Percentiles rank a stretch among this genome's conserved stretches.
phyloP scores from a whole-genome alignment of 2,329 filamentous ascomycete species.

The Arthroderma sp. region DNA sequence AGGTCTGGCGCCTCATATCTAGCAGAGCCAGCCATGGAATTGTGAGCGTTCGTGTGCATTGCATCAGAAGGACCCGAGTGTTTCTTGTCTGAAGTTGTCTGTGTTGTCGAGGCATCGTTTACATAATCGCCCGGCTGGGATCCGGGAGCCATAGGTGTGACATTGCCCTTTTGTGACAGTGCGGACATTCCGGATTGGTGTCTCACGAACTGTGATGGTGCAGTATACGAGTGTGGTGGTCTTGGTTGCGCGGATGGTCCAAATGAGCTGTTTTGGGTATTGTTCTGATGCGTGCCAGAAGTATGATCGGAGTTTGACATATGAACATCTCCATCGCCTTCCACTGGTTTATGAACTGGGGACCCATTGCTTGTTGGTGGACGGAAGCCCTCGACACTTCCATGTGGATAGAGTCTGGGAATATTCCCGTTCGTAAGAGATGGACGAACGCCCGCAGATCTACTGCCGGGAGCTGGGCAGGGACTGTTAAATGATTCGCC shows the following conservation, averaged over 20 bases:
- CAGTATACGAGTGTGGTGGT: constrained; percentile 36
- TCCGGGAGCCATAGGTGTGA: constrained; percentile 47
- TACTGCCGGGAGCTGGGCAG: constrained; percentile 41
- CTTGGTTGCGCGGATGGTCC: constrained; percentile 40
- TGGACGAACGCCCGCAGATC: constrained; percentile 38
- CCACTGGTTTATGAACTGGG: constrained; percentile 18
- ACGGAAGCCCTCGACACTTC: constrained; percentile 19
- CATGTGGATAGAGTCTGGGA: constrained; percentile 24
- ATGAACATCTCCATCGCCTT: constrained; percentile 43
- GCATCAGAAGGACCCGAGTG: constrained; percentile 63
- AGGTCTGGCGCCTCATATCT: constrained; percentile 45
- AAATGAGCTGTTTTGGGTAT: constrained; percentile 38
- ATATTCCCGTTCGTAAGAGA: constrained; percentile 49
- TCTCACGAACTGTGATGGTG: constrained; percentile 35
- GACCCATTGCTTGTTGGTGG: constrained; percentile 46
- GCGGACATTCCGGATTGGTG: constrained; percentile 36
- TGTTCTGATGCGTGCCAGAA: constrained; percentile 35
- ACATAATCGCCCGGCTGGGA: constrained; percentile 51
- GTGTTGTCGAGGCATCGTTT: constrained; percentile 85
- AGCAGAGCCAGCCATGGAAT: constrained; percentile 28
- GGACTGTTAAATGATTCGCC: constrained; percentile 52
- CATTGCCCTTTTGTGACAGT: constrained; percentile 39
- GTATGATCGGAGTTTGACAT: constrained; percentile 46
- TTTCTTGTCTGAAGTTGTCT: constrained; percentile 67
- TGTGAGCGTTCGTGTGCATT: constrained; percentile 57